Evolutionary conservation across 2,329 filamentous ascomycete species (phyloP).

Genomic region (Colletotrichum lini): DNA sequence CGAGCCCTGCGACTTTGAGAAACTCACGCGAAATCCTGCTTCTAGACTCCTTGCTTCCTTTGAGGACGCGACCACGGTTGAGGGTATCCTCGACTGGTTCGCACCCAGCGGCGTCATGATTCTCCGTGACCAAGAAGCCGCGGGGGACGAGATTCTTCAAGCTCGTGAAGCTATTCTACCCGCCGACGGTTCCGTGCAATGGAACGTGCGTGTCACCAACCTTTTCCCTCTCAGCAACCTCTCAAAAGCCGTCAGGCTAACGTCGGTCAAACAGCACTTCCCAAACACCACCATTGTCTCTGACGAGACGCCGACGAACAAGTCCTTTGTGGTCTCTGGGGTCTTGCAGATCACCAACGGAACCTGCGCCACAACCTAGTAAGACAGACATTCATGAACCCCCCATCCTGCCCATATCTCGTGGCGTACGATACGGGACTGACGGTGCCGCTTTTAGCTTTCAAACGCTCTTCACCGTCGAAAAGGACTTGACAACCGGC

Average conservation of each 20-base stretch:
- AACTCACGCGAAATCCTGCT: not conserved
- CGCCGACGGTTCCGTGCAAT: not conserved
- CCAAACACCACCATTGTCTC: not conserved
- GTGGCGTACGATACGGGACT: not conserved
- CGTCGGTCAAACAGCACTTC: not conserved
- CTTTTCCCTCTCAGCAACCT: not conserved
- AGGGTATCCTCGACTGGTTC: not conserved
- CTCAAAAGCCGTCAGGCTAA: not conserved
- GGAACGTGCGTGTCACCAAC: not conserved
- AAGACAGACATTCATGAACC: not conserved
- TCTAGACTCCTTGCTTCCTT: not conserved
- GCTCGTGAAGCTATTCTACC: not conserved
- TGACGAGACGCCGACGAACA: constrained; percentile 1
- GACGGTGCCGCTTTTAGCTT: not conserved
- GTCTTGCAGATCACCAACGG: not conserved
- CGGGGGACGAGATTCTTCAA: not conserved
- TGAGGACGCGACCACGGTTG: not conserved
- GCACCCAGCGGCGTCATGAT: not conserved
- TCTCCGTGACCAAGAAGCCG: not conserved
- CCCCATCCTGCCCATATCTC: not conserved
- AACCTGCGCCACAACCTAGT: constrained; percentile 3
- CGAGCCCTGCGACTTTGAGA: not conserved
- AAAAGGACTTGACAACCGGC: not conserved
- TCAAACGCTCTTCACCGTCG: not conserved
- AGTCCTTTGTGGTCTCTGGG: not conserved